A percentile compares a stretch with the other conserved stretches of the same genome.
Evolutionary conservation across 352 stramenopile species (phyloP).

Genomic region (Achlya hypogyna): DNA sequence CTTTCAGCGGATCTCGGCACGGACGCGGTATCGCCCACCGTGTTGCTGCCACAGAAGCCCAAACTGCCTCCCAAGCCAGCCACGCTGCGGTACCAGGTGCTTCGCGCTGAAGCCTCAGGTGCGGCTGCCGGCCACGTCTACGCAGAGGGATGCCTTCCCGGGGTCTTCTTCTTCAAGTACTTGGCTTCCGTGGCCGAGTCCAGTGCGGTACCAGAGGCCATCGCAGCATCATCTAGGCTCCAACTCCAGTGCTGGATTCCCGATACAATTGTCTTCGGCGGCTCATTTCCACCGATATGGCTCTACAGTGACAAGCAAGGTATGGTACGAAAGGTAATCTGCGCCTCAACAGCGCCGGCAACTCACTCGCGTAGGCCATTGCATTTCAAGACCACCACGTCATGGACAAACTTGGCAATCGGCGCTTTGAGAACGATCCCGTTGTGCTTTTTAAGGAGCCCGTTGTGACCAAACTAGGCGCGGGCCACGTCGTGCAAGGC

Average conservation of each 20-base stretch:
- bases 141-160: slow-evolving; percentile 13
- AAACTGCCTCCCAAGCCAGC: neutral
- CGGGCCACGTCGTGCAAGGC: slow-evolving; percentile 32
- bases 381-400: slow-evolving; percentile 67
- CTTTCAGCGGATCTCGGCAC: neutral
- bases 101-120: neutral
- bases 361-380: slow-evolving; percentile 24
- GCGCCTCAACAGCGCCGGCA: too few species aligned
- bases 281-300: slow-evolving; percentile 57
- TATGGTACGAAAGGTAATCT: slow-evolving; percentile 29
- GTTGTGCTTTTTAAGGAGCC: slow-evolving; percentile 70
- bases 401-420: slow-evolving; percentile 49
- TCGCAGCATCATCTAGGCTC: neutral
- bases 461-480: slow-evolving; percentile 18
- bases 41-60: neutral
- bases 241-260: slow-evolving; percentile 38
- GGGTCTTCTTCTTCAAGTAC: slow-evolving; percentile 20
- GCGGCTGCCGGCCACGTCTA: slow-evolving; percentile 21
- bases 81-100: neutral
- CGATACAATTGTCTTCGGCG: slow-evolving; percentile 73
- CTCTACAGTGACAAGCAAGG: slow-evolving; percentile 63
- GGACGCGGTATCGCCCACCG: neutral
- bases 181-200: slow-evolving; percentile 12
- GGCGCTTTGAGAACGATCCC: slow-evolving; percentile 32
- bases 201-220: neutral